Base-by-base conservation (phyloP, 2,329 filamentous ascomycete genomes). In the Sporothrix brunneoviolacea region DNA sequence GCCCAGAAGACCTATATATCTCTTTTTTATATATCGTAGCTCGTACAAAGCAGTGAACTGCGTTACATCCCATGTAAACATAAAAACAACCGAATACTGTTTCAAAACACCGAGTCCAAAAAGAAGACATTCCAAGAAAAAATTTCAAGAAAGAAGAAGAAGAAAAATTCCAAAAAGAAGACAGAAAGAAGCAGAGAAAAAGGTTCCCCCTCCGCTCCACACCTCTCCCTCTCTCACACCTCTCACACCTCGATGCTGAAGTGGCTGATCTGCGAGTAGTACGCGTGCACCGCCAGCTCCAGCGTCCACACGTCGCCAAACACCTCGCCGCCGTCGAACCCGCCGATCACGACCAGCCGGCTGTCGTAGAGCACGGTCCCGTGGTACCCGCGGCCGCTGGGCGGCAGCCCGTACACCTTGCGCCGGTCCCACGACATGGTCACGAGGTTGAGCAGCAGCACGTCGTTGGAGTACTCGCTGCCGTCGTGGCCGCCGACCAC, bases 351-450 rank as follows among this genome's bases (percentile, higher is more conserved):
- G 35, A 86, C 65, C 36, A 86, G 66, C 44, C 83, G 72, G 57
- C 78, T 81, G 62, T 86, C 83, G 60, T 86, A 76, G 37, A 86
- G 67, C 15, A 84, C 76, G 0, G 82, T 74, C 44, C 80, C 79
- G 62, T 86, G 83, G 62, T 86, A 86, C 0, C 83, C 83, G 52
- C 83, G 70, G 9, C 80, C 80, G 59, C 73, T 78, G 1, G 82
- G 82, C 10, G 78, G 74, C 55, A 77, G 65, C 19, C 82, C 82
- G 60, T 86, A 86, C 8, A 84, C 78, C 55, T 72, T 77, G 54
- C 83, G 73, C 61, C 74, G 76, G 61, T 86, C 83, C 83, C 83
- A 86, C n/a, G 80, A 76, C 83, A 86, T 86, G 36, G 81, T 86
- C 30, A 86, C 82, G 6, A 86, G 71, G 70, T 86, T 86, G 28